phyloP scores from a whole-genome alignment of 2,329 filamentous ascomycete species.

The Fusarium brevicatenulatum region DNA sequence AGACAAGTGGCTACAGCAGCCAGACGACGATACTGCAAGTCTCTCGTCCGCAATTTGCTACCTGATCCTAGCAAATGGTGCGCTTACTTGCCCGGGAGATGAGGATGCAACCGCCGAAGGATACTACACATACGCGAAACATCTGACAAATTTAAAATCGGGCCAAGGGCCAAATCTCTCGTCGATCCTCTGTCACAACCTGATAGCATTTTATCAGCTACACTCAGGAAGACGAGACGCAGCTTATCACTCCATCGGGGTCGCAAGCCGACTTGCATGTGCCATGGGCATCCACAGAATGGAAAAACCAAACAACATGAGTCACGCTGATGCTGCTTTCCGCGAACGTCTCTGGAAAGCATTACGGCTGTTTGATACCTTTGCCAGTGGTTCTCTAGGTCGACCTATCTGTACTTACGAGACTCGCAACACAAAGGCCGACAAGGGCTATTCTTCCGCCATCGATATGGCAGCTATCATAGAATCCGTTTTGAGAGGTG shows the following conservation, averaged over 20 bases:
- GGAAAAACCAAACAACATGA: neutral
- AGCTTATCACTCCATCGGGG: neutral
- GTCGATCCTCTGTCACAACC: neutral
- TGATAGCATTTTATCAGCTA: neutral
- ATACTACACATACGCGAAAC: neutral
- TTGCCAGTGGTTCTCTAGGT: neutral
- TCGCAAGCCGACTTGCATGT: neutral
- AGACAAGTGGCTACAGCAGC: neutral
- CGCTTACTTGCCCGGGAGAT: neutral
- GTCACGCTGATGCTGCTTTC: neutral
- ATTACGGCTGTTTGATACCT: neutral
- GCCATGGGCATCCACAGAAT: neutral
- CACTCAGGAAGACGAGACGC: neutral
- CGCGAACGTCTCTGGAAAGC: neutral
- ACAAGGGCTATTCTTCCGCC: neutral
- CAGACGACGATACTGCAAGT: fast-evolving
- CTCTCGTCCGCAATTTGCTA: neutral
- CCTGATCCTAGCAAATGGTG: neutral
- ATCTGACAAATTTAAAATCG: neutral
- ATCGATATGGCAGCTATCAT: neutral
- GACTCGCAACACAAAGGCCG: neutral
- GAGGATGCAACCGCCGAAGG: neutral
- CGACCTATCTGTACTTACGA: neutral
- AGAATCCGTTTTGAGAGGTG: neutral
- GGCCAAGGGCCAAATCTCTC: neutral